Base-by-base conservation (phyloP, 2,329 filamentous ascomycete genomes). In the Scedosporium apiospermum region DNA sequence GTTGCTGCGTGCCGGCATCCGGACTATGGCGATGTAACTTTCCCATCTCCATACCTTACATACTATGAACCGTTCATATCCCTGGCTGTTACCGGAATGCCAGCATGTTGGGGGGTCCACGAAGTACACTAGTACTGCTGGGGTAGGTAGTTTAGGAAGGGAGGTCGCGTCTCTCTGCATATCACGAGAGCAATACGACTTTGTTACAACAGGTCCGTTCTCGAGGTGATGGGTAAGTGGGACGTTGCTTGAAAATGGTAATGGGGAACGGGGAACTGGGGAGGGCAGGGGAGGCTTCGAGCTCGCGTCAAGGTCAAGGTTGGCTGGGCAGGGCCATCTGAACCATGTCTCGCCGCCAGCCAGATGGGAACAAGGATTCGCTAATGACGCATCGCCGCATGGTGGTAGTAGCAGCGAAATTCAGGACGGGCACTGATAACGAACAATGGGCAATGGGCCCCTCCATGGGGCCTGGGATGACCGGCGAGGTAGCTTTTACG, bases 221-320 rank as follows among this genome's bases (percentile, higher is more conserved):
- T 44, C 61, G 62, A 62, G 51, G 61, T 58, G 41, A 26, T 26
- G 41, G 49, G 27, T 61, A 44, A 42, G 59, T 51, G 38, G 49
- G 44, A 51, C 27, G 44, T 27, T 38, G 38, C 59, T 61, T 34
- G 21, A 34, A 27, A 21, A 16, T 38, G 41, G 57, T 23, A 38
- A 30, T 58, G 23, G 34, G 23, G 12, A 27, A 55, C 7, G 3
- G 51, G 51, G 49, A 18, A 12, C 18, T 46, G 42, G 42, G 21
- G 44, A 23, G 44, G 34, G 34, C 34, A 18, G 44, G 44, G 44
- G 16, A 49, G 44, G 21, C 14, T 12, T 6, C 44, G 21, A 23
- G 16, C n/a, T 23, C 6, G n/a, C 44, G 21, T 49, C 44, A 49
- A 23, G 21, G 44, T 21, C 44, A 49, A 23, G n/a, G 16, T 49